Conservation (phyloP, 208 protist species). For the Trypanosoma avium region DNA sequence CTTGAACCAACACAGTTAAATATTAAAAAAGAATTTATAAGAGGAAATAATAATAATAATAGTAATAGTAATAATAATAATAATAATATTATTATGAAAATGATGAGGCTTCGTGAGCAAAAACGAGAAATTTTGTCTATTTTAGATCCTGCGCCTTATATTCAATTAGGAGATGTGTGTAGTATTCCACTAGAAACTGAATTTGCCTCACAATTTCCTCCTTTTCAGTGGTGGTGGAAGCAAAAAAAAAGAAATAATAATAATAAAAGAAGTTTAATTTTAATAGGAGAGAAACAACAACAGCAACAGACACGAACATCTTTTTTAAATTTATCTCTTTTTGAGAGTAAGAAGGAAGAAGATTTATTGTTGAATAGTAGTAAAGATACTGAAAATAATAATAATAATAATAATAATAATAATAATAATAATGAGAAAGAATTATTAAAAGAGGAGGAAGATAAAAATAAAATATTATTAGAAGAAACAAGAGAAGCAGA, state of each 20-base stretch:
- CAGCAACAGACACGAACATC: background rate
- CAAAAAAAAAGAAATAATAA: background rate
- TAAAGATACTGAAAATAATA: no score
- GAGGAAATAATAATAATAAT: background rate
- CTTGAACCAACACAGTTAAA: background rate
- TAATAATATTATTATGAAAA: background rate
- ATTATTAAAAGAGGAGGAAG: background rate
- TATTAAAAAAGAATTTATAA: background rate
- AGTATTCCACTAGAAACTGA: constrained; percentile 16
- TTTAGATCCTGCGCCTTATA: constrained; percentile 15
- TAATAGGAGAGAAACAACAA: background rate
- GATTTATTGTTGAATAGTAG: no score
- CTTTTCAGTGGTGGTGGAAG: constrained; percentile 28
- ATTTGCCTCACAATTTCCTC: constrained; percentile 13
- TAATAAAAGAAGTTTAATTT: background rate
- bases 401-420: no score
- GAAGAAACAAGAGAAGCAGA: background rate
- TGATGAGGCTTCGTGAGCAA: background rate
- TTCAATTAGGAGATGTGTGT: constrained; percentile 5
- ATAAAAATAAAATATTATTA: background rate
- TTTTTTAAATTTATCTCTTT: background rate
- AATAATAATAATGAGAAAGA: background rate
- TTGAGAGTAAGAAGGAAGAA: background rate
- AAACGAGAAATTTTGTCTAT: constrained; percentile 3
- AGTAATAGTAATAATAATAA: background rate